Base-by-base conservation (phyloP, 2,329 filamentous ascomycete genomes). In the Corniculantispora saksenae region DNA sequence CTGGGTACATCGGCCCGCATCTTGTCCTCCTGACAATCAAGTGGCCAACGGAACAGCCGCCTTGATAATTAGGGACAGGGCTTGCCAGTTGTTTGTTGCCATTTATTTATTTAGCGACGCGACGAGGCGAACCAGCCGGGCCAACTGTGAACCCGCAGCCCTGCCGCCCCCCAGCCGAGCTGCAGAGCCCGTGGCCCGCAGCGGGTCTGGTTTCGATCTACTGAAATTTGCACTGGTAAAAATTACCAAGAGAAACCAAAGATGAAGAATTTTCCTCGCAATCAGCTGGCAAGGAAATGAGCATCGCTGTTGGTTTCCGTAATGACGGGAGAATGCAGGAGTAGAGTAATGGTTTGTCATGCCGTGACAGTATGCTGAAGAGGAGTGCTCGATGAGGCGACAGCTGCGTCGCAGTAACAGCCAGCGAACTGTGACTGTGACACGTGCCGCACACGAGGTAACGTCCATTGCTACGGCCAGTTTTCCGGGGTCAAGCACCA, bases 121-220 rank as follows among this genome's bases (percentile, higher is more conserved):
- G 32, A 61, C 15, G 60, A 55, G 59, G 50, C 50, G 59, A 38
- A 38, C 17, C 6, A 47, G 23, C 43, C 32, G 43, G 54, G 17
- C 47, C 13, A 27, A 17, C 45, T 21, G n/a, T 35, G 23, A 27
- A 29, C 32, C 25, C n/a, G 29, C 40, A 58, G 61, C 45, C 61
- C 32, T 51, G 43, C n/a, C 45, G 23, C 61, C 40, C 32, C 50
- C 53, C 15, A 56, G 51, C 61, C 51, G 29, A 38, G 32, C 50
- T 27, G 29, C 32, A 43, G 32, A 21, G 38, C 35, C 40, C 19
- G 3, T 63, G 53, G 40, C 43, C 61, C 61, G 51, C 53, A 48
- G 61, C 61, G 51, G 61, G 53, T 38, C 51, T 25, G 29, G 13
- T 17, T 53, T 51, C 57, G 47, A 61, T 61, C 35, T 53, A 13